phyloP scores from a whole-genome alignment of 306 rosid genomes.

The Fragaria nilgerrensis region DNA sequence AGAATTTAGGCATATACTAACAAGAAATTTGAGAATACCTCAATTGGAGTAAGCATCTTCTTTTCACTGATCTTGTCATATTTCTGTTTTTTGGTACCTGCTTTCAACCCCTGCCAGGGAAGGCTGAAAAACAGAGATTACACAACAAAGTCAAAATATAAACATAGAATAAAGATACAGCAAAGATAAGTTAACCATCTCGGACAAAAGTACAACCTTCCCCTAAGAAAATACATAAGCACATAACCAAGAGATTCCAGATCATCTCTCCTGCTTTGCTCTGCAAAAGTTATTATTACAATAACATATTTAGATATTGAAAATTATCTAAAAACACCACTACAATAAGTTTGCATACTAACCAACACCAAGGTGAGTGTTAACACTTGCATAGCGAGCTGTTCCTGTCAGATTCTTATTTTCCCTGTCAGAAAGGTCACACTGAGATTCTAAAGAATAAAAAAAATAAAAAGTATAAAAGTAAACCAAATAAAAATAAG shows the following conservation, averaged over 20 bases:
- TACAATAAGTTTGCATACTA: conserved; percentile 32
- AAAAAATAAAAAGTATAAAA: background rate
- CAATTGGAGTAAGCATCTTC: conserved; percentile 93
- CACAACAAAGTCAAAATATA: conserved; percentile 26
- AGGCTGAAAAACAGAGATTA: conserved; percentile 61
- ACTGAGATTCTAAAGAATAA: background rate
- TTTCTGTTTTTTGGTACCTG: conserved; percentile 92
- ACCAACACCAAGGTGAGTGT: conserved; percentile 99
- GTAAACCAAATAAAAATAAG: background rate
- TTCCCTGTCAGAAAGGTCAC: conserved; percentile 56
- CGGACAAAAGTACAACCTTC: conserved; percentile 59
- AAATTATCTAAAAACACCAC: conserved; percentile 16
- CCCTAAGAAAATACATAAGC: conserved; percentile 96
- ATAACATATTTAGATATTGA: conserved; percentile 4
- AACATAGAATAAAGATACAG: background rate
- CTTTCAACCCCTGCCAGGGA: conserved; percentile 99
- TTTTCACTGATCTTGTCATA: conserved; percentile 98
- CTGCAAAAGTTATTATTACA: conserved; percentile 42
- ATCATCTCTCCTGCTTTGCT: conserved; percentile 99
- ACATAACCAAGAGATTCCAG: conserved; percentile 97
- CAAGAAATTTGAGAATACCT: conserved; percentile 53
- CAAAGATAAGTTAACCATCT: conserved; percentile 4
- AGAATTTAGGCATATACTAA: conserved; percentile 13
- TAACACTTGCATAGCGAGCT: conserved; percentile 99
- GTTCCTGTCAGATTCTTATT: conserved; percentile 99